Evolutionary conservation across 805 yeast genomes (phyloP).

Genomic region (Saccharomyces mikatae): DNA sequence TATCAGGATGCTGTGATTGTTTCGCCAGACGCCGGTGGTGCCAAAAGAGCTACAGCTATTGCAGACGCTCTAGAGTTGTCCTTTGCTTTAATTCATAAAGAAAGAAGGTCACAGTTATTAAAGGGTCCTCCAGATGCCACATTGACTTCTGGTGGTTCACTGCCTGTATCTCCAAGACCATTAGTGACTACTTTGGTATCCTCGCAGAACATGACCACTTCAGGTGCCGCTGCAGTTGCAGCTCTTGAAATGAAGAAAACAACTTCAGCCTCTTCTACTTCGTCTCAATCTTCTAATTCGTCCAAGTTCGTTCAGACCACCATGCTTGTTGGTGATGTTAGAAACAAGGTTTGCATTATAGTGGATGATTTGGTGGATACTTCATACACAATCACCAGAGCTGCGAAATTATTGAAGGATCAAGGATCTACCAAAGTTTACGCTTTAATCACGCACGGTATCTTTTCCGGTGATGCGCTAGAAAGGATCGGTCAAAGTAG

Average conservation of each 20-base stretch:
- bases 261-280: conserved; percentile 9
- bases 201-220: conserved; percentile 15
- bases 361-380: conserved; percentile 94
- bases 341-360: conserved; percentile 76
- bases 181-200: conserved; percentile 11
- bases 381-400: conserved; percentile 82
- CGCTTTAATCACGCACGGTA: conserved; percentile 87
- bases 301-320: conserved; percentile 57
- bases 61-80: conserved; percentile 86
- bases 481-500: conserved; percentile 55
- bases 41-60: conserved; percentile 88
- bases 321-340: conserved; percentile 94
- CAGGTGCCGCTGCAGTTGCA: not conserved
- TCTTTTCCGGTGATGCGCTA: conserved; percentile 87
- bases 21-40: conserved; percentile 99
- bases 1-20: conserved; percentile 82
- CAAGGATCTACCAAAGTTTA: conserved; percentile 85
- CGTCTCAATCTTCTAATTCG: conserved; percentile 16
- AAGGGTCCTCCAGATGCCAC: conserved; percentile 32
- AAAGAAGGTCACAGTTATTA: conserved; percentile 49
- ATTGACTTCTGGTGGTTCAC: conserved; percentile 22
- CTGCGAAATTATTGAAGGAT: conserved; percentile 84
- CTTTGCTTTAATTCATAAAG: conserved; percentile 93
- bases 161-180: conserved; percentile 17
- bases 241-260: conserved; percentile 6